A percentile compares a stretch with the other conserved stretches of the same genome.
phyloP scores from a whole-genome alignment of 139 green algal species.

The Coccomyxa sp. region DNA sequence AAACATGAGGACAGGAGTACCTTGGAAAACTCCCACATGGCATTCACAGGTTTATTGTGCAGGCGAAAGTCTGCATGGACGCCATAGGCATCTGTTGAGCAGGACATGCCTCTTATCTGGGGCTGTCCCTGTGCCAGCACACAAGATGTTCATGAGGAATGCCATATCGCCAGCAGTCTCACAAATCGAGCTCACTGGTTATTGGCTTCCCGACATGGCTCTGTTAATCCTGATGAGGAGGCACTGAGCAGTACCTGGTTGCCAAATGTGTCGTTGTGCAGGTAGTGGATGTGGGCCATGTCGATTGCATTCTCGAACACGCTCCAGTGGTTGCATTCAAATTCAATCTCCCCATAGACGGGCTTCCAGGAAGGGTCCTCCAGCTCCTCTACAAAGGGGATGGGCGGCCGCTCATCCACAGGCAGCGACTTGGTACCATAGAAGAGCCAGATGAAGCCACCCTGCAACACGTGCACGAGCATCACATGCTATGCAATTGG shows the following conservation, averaged over 20 bases:
- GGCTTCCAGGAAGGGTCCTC: slow-evolving; percentile 64
- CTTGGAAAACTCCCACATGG: slow-evolving; percentile 61
- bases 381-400: slow-evolving; percentile 70
- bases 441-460: slow-evolving; percentile 84
- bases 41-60: slow-evolving; percentile 79
- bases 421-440: slow-evolving; percentile 60
- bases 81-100: slow-evolving; percentile 24
- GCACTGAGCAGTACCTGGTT: slow-evolving; percentile 40
- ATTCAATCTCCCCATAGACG: slow-evolving; percentile 66
- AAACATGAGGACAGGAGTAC: slow-evolving; percentile 7
- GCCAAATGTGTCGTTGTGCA: slow-evolving; percentile 72
- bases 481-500: no score
- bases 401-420: slow-evolving; percentile 65
- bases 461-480: slow-evolving; percentile 8
- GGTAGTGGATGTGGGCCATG: slow-evolving; percentile 88
- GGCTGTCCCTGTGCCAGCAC: slow-evolving; percentile 35
- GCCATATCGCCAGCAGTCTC: neutral
- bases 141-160: neutral
- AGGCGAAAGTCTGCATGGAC: slow-evolving; percentile 49
- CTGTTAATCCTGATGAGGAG: neutral
- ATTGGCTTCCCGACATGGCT: neutral
- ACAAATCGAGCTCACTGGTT: no score
- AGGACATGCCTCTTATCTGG: slow-evolving; percentile 64
- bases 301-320: slow-evolving; percentile 91
- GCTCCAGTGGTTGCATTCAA: slow-evolving; percentile 42